These are phyloP conservation scores for Fomitopsis pinicola DNA, from an alignment of 1,284 basidiomycete genomes.

Conservation along the genomic window DNA sequence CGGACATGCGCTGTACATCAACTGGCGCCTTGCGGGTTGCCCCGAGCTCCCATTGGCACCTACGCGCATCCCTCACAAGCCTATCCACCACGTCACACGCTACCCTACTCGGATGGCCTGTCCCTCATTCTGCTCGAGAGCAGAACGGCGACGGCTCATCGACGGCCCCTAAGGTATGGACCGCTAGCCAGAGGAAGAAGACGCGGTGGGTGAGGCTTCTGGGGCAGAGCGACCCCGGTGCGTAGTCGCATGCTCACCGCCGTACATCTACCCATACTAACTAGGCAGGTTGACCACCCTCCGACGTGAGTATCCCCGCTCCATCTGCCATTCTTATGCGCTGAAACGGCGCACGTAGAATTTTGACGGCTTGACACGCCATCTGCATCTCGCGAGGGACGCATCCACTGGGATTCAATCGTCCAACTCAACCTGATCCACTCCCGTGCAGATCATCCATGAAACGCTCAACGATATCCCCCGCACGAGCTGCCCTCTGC, in stretches of 20 bases:
- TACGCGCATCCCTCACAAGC: too few species aligned
- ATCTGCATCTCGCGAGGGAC: conserved; percentile 69
- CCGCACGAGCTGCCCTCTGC: conserved; percentile 21
- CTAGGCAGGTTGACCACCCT: conserved; percentile 64
- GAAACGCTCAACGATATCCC: conserved; percentile 50
- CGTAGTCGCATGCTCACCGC: conserved; percentile 18
- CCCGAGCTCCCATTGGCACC: too few species aligned
- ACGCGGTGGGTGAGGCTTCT: conserved; percentile 57
- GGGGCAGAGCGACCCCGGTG: conserved; percentile 74
- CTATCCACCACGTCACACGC: too few species aligned
- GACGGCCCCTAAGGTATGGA: too few species aligned
- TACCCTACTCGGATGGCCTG: too few species aligned
- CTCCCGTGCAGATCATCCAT: conserved; percentile 68
- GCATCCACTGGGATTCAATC: conserved; percentile 71
- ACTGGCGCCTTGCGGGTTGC: too few species aligned
- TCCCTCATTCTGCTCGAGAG: too few species aligned
- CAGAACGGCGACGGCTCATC: too few species aligned
- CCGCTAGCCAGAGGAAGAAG: conserved; percentile 68
- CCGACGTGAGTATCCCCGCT: conserved; percentile 49
- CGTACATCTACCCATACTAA: neutral
- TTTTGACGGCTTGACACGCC: conserved; percentile 78
- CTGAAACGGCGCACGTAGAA: conserved; percentile 38
- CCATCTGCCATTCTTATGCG: neutral
- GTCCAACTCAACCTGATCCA: conserved; percentile 79
- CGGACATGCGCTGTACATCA: too few species aligned